Evolutionary conservation across 495 filamentous ascomycete species (phyloP), one percentile per base, ranked within the genome.

Genomic region (Tirmania nivea): DNA sequence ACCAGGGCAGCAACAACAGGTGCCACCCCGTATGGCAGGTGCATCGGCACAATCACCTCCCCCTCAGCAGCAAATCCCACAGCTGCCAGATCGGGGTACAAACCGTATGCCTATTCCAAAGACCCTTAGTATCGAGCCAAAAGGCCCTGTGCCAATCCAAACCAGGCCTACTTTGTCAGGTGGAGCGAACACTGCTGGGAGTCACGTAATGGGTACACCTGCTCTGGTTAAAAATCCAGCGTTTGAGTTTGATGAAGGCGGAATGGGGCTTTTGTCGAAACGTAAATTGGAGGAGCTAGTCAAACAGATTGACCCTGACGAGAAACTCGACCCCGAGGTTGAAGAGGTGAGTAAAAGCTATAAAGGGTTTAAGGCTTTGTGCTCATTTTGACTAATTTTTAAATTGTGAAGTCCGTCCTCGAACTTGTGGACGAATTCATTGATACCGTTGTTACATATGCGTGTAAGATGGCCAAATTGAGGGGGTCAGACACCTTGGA

Each of bases 201-300:
- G 79, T 54, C 85, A 84, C 47, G 76, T 87, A 53, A 80, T 94
- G 76, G 76, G 78, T 31, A 87, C 94, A 60, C 89, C 92, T 1
- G 85, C 80, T 2, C 74, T 96, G 54, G 68, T 79, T 54, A 90
- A 86, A 61, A 77, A 81, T 55, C 86, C 87, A 0, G 72, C 77
- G 0, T 89, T 79, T 63, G 81, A 83, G 35, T 78, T 94, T 48
- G 89, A 95, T 62, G 84, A 83, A 34, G 86, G 90, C 59, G 86
- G 83, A 11, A 86, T 93, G 65, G 77, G 86, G 19, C 78, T 97
- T 2, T 72, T 96, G 14, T 88, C 79, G 68, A 94, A 93, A 77
- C 88, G 89, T 69, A 95, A 94, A 71, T 75, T 97, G 35, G 87
- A 97, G 65, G 88, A 94, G 63, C 72, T 97, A 34, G 86, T 95